A percentile compares a stretch with the other conserved stretches of the same genome.
Evolutionary conservation across 495 filamentous ascomycete genomes (phyloP).

Genomic region (Darksidea phi): DNA sequence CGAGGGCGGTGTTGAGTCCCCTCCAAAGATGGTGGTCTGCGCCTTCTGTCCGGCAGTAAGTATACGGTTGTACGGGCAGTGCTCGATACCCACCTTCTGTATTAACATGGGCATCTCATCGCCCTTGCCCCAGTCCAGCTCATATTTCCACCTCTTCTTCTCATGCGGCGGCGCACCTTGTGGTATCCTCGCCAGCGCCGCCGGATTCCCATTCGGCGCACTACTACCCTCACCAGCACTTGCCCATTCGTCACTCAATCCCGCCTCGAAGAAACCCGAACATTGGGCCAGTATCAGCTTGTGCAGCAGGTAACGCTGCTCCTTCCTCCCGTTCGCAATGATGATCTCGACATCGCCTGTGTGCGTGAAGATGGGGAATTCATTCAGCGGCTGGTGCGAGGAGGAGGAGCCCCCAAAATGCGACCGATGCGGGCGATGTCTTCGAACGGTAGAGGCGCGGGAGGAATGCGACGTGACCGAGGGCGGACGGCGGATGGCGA

Average conservation of each 20-base stretch:
- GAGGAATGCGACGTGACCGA: conserved; percentile 63
- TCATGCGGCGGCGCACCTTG: conserved; percentile 34
- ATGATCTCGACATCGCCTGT: conserved; percentile 89
- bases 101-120: conserved; percentile 83
- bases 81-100: conserved; percentile 60
- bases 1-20: conserved; percentile 39
- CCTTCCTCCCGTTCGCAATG: conserved; percentile 65
- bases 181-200: conserved; percentile 41
- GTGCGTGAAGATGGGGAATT: conserved; percentile 87
- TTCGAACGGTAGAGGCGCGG: conserved; percentile 55
- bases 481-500: conserved; percentile 54
- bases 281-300: conserved; percentile 80
- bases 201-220: conserved; percentile 44
- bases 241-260: conserved; percentile 84
- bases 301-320: conserved; percentile 82
- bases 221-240: conserved; percentile 54
- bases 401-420: conserved; percentile 69
- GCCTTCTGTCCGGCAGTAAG: conserved; percentile 21
- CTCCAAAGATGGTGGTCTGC: conserved; percentile 51
- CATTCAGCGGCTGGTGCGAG: conserved; percentile 72
- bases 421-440: conserved; percentile 74
- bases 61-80: not conserved
- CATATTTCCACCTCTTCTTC: conserved; percentile 77
- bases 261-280: conserved; percentile 90
- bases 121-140: conserved; percentile 71